Evolutionary conservation across 1,284 basidiomycete species (phyloP), one percentile per base, ranked within the genome.

Genomic region (Papiliotrema terrestris): DNA sequence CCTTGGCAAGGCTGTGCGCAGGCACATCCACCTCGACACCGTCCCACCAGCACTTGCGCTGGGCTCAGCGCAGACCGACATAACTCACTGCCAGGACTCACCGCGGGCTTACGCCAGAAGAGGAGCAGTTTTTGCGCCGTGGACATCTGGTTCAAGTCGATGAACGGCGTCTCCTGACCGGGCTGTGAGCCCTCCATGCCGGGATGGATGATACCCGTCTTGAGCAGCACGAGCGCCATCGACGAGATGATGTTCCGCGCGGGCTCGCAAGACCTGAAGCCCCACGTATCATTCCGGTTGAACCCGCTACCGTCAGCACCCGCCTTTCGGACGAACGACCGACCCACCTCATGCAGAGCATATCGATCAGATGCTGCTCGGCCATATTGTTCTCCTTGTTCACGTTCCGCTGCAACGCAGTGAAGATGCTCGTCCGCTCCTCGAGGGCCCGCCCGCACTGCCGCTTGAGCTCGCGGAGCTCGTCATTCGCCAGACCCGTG

Each of bases 321-420:
- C 44, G 17, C 11, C 42, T 32, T 17, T 19, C 35, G 25, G 5
- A 13, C 8, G 6, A 38, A 14, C 15, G 15, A 32, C n/a, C n/a
- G 41, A 69, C 82, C 57, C 72, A 93, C 93, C 91, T 95, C 92
- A 98, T 97, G 80, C 96, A 98, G 53, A 99, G 83, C 95, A 99
- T 99, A 79, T 98, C 96, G 77, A 99, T 99, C 62, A 99, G 80
- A 79, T 98, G 95, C 79, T 98, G 95, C 78, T 99, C 95, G 17
- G 95, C 95, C 62, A 97, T 82, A 74, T 99, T 98, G 76, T 98
- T 98, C 80, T 98, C 95, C 81, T 96, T 96, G 80, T 96, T 96
- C 58, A 98, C 93, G 76, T 98, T 99, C 66, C 96, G 82, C 81
- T 99, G 95, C 57, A 99, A 79, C 22, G 95, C 95, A 2, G 96